Evolutionary conservation across 768 basidiomycete genomes (phyloP), one percentile per base, ranked within the genome.

Genomic region (Strobilomyces echinocephalus): DNA sequence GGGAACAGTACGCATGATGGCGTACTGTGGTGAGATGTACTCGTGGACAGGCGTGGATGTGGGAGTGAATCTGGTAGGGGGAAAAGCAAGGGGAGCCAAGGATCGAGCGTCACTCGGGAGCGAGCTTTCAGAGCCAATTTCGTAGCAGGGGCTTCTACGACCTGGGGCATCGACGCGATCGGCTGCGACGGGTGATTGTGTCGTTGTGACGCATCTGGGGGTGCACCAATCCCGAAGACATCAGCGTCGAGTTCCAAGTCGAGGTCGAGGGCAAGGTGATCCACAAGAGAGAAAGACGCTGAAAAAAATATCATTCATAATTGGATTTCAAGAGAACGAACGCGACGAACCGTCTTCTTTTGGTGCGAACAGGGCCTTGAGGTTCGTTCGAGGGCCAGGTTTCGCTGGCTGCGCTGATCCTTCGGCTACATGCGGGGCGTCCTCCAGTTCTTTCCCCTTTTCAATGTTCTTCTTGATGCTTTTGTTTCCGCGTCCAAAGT

Each of bases 281-380:
- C 79, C 5, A 91, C 74, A n/a, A 91, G 74, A 11, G 90, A 90
- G 69, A 91, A 91, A 18, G 80, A 80, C 39, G 70, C 85, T 85
- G 54, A 6, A 8, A 45, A 41, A 10, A 31, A 7, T 38, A 43
- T 12, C n/a, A 3, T 31, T 63, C 30, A 49, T 26, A 33, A 36
- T 4, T 11, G 45, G n/a, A 41, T 8, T 33, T 26, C 2, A 24
- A 31, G 48, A 3, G 24, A 28, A 48, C 10, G 49, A 16, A 41
- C 20, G 3, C 8, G 1, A 65, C 73, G n/a, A 59, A 85, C 87
- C 79, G 63, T 84, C 79, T 53, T 83, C 82, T 57, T 75, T 76
- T 0, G 87, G 85, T 16, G 83, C 83, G 59, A 92, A 91, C 6
- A 91, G 72, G 57, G 88, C 85, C 62, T 88, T 88, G 20, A 92